Evolutionary conservation across 441 rosid species (phyloP), one percentile per base, ranked within the genome.

Genomic region (Populus hybrid): DNA sequence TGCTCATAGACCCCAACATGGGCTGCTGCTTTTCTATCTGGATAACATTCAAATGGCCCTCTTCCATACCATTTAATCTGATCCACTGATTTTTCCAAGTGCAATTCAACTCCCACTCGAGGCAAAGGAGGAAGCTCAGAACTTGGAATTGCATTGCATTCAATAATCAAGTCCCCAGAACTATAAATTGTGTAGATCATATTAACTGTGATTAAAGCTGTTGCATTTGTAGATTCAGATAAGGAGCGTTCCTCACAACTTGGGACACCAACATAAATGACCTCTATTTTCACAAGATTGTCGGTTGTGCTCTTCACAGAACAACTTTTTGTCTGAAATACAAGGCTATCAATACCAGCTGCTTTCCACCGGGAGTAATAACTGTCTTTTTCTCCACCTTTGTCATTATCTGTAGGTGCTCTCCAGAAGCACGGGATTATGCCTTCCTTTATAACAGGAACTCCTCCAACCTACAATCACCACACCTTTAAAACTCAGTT

Each of bases 351-450:
- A 9, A 94, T 74, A 29, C 72, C 71, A 59, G 94, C 94, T 76
- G 92, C 90, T 88, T 88, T 88, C 99, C 99, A 96, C 82, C 77
- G 83, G 38, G 94, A 90, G 84, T 82, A 81, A 79, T 95, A 93
- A 83, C 99, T 96, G 70, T 79, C 63, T 68, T 79, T 86, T 10
- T 77, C 97, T 80, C 98, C 98, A 72, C 99, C 99, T 82, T 93
- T 94, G 87, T 96, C 99, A 78, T 96, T 96, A 83, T 96, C 98
- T 10, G 94, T 94, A n/a, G 96, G 97, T 80, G 98, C 99, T 84
- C 99, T 86, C 98, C 99, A 93, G 83, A 96, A 89, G 87, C 94
- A 93, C 59, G 99, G 98, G 66, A 87, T 77, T 81, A 96, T 84
- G 84, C 97, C 93, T 79, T 87, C 87, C 24, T 76, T 89, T 90